Evolutionary conservation across 208 protist genomes (phyloP), one percentile per base, ranked within the genome.

Genomic region (Leishmania tarentolae): DNA sequence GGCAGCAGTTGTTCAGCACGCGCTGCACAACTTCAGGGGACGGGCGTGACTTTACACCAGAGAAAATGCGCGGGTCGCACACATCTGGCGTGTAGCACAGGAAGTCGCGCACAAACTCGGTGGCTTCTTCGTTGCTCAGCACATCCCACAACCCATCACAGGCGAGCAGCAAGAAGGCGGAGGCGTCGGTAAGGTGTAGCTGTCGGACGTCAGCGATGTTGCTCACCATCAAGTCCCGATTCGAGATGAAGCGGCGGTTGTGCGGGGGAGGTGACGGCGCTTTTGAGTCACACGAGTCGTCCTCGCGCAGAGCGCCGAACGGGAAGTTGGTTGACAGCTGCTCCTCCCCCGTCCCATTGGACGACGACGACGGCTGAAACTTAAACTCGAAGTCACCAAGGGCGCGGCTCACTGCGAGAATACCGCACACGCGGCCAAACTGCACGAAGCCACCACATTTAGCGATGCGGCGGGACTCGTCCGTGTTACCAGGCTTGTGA

Each of bases 351-450:
- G 79, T 78, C 47, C 73, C 74, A 81, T 57, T 61, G 69, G 59
- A 73, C 72, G 65, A 73, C 86, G 71, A 78, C 56, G 63, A 86
- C 81, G 59, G 80, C 76, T 84, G 91, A 59, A 89, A 88, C 83
- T 98, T 99, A 78, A 98, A 98, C 77, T 94, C 88, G 61, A 95
- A 97, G 86, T 99, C 97, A 13, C 97, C 97, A 59, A 99, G 84
- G 2, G 96, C 95, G 61, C 97, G 90, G 52, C 91, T 96, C 52
- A 99, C 93, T 15, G 95, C 97, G 5, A 99, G 84, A 40, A 93
- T 88, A 31, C 97, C 97, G 82, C 95, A 96, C 5, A 99, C 96
- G n/a, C 97, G 91, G 40, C 95, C 95, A 88, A 97, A 94, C 85
- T 97, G 90, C 3, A 99, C 96, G 89, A 95, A 98, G 35, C 94